Percentiles rank a stretch among this genome's conserved stretches.
phyloP scores from a whole-genome alignment of 768 basidiomycete genomes.

The Infundibulicybe gibba region DNA sequence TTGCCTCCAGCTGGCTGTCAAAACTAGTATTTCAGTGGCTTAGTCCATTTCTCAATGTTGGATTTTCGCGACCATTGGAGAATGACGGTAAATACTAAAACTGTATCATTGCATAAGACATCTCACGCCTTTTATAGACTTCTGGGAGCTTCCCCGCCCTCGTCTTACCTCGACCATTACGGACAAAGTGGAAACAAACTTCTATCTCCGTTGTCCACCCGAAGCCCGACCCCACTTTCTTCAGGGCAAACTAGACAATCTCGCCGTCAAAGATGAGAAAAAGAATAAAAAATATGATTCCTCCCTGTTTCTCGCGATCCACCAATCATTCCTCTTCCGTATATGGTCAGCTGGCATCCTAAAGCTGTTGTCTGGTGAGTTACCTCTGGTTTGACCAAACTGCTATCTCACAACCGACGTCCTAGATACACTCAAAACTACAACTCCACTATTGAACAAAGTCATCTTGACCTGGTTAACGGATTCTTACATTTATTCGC shows the following conservation, averaged over 20 bases:
- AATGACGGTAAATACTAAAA: constrained; percentile 33
- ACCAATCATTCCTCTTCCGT: constrained; percentile 39
- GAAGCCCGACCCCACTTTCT: constrained; percentile 26
- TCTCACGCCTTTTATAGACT: constrained; percentile 24
- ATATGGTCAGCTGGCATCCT: constrained; percentile 48
- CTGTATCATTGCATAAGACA: not conserved
- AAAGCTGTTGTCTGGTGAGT: constrained; percentile 37
- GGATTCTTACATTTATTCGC: constrained; percentile 39
- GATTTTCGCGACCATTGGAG: constrained; percentile 47
- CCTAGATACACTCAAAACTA: constrained; percentile 47
- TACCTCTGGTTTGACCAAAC: not conserved
- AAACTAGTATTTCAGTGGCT: constrained; percentile 44
- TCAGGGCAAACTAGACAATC: constrained; percentile 5
- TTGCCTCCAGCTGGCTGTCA: constrained; percentile 29
- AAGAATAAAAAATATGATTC: constrained; percentile 31
- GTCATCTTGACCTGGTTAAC: constrained; percentile 57
- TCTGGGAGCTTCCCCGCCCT: constrained; percentile 39
- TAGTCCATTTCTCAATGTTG: constrained; percentile 41
- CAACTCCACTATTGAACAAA: constrained; percentile 57
- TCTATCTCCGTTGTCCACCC: constrained; percentile 40
- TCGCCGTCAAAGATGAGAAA: no score
- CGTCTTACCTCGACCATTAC: constrained; percentile 30
- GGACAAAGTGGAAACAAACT: constrained; percentile 34
- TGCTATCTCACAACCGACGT: not conserved
- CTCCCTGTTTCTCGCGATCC: constrained; percentile 46